phyloP scores from a whole-genome alignment of 2,329 filamentous ascomycete genomes.

The Podosphaera aphanis region DNA sequence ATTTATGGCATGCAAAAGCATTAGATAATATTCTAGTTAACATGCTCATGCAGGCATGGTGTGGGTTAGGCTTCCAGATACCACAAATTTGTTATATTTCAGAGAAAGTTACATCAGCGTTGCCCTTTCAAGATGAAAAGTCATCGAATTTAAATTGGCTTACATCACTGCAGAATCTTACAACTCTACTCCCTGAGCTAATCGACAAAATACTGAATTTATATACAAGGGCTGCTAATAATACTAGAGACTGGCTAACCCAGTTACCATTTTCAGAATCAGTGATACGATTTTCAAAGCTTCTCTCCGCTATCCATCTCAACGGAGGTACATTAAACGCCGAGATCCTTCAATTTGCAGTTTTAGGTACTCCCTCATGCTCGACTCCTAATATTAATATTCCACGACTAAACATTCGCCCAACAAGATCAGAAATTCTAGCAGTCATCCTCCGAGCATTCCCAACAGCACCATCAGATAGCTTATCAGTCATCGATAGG shows the following conservation, averaged over 20 bases:
- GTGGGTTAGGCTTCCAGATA: conserved; percentile 63
- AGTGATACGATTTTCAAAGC: conserved; percentile 47
- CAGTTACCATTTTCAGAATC: conserved; percentile 49
- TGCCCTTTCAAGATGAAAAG: conserved; percentile 9
- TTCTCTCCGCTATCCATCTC: conserved; percentile 43
- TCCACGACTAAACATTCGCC: conserved; percentile 31
- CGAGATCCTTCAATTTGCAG: conserved; percentile 37
- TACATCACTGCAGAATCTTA: conserved; percentile 25
- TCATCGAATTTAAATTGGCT: conserved; percentile 15
- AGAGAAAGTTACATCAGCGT: conserved; percentile 13
- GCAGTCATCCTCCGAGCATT: conserved; percentile 45
- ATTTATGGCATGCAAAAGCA: conserved; percentile 93
- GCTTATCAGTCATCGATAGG: conserved; percentile 52
- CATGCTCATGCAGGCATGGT: conserved; percentile 65
- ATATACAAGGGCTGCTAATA: conserved; percentile 42
- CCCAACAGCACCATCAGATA: conserved; percentile 38
- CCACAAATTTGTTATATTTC: conserved; percentile 25
- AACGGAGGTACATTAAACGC: conserved; percentile 38
- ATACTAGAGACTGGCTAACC: conserved; percentile 43
- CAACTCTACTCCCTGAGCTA: conserved; percentile 44
- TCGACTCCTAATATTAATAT: conserved; percentile 22
- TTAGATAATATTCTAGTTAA: conserved; percentile 70
- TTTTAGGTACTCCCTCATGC: conserved; percentile 34
- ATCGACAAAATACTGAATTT: conserved; percentile 51
- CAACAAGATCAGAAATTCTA: conserved; percentile 38